A percentile compares a stretch with the other conserved stretches of the same genome.
phyloP scores from a whole-genome alignment of 768 basidiomycete genomes.

The Phlebiopsis flavidoalba region DNA sequence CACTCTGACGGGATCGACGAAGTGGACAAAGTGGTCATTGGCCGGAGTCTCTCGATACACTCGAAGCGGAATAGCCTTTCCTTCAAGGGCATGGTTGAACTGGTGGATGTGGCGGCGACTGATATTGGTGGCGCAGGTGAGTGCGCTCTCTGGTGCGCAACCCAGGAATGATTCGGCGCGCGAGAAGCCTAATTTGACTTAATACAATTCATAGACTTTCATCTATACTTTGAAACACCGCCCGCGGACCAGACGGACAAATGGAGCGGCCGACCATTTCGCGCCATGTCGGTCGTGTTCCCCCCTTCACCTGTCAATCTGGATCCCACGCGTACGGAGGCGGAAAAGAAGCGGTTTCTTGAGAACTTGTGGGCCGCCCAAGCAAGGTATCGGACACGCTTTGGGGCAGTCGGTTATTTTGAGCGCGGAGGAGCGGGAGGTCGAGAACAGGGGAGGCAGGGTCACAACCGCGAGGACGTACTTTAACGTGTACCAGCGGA shows the following conservation, averaged over 20 bases:
- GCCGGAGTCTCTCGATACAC: slow-evolving; percentile 53
- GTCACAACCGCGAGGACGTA: slow-evolving; percentile 73
- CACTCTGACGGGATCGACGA: slow-evolving; percentile 67
- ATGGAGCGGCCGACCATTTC: slow-evolving; percentile 85
- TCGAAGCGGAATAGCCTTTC: slow-evolving; percentile 76
- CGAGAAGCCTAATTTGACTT: background rate
- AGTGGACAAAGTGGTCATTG: slow-evolving; percentile 64
- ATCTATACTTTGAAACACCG: slow-evolving; percentile 78
- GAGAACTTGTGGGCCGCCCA: slow-evolving; percentile 89
- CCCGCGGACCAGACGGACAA: slow-evolving; percentile 79
- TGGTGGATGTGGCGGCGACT: slow-evolving; percentile 78
- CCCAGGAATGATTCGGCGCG: background rate
- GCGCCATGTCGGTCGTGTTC: slow-evolving; percentile 71
- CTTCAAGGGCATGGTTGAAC: slow-evolving; percentile 80
- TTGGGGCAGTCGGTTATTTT: slow-evolving; percentile 72
- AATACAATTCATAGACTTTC: slow-evolving; percentile 53
- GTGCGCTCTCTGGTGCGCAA: slow-evolving; percentile 17
- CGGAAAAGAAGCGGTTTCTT: slow-evolving; percentile 77
- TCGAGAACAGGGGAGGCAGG: slow-evolving; percentile 60
- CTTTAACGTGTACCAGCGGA: slow-evolving; percentile 84
- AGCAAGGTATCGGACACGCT: slow-evolving; percentile 68
- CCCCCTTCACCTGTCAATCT: slow-evolving; percentile 64
- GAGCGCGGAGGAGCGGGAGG: slow-evolving; percentile 66
- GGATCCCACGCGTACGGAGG: slow-evolving; percentile 58
- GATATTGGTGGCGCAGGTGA: slow-evolving; percentile 84